Conservation (phyloP, 176 grass and related monocot species). For the Aegilops tauschii region DNA sequence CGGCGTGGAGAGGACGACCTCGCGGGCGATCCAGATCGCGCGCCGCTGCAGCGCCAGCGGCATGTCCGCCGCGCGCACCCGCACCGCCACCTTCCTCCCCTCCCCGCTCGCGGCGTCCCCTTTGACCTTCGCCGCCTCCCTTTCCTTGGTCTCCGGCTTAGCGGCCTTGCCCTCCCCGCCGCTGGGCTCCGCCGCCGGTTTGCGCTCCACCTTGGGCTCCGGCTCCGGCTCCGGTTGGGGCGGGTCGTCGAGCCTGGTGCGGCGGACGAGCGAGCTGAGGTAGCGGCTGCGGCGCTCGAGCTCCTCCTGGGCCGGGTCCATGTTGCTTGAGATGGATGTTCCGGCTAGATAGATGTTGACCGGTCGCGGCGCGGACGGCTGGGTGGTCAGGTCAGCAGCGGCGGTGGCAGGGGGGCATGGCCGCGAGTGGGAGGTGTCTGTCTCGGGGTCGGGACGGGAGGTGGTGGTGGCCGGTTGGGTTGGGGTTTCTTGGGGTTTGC, state of each 20-base stretch:
- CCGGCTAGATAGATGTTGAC: background rate
- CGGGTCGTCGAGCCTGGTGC: conserved; percentile 60
- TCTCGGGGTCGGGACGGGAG: background rate
- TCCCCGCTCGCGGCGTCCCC: conserved; percentile 15
- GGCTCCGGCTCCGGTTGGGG: conserved; percentile 10
- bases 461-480: background rate
- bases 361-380: background rate
- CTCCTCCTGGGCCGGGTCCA: conserved; percentile 70
- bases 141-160: background rate
- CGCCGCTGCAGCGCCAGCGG: conserved; percentile 65
- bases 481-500: conserved; percentile 38
- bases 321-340: background rate
- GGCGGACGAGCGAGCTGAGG: conserved; percentile 75
- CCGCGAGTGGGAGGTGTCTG: conserved; percentile 1
- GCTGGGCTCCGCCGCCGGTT: background rate
- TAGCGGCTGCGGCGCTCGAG: conserved; percentile 85
- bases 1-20: conserved; percentile 61
- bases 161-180: conserved; percentile 18
- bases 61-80: conserved; percentile 80
- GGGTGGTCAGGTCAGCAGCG: background rate
- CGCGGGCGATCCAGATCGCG: conserved; percentile 71
- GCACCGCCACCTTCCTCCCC: conserved; percentile 52
- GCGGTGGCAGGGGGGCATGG: conserved; percentile 10
- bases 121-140: background rate
- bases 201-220: background rate